Evolutionary conservation across 2,329 filamentous ascomycete species (phyloP), one percentile per base, ranked within the genome.

Genomic region (Apiospora sp.): DNA sequence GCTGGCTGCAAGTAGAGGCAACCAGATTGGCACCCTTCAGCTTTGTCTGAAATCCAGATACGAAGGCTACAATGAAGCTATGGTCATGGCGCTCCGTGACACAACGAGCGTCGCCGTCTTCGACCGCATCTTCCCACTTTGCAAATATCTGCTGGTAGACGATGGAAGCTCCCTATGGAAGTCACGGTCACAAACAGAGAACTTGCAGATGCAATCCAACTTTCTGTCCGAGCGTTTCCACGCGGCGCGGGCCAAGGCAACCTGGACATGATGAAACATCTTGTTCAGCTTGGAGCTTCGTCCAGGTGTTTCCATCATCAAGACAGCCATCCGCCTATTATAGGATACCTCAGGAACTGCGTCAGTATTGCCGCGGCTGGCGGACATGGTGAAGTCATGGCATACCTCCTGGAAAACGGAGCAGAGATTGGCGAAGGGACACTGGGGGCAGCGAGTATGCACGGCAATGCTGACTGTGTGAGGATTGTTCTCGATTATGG

Each of bases 241-340:
- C 34, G 34, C 10, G 58, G 30, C 10, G 58, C 61, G 3, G 6
- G 0, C 8, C 3, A 0, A 16, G 61, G 34, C 61, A 43, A 67
- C 10, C 61, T 67, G 27, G 61, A 16, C 34, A n/a, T 41, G 34
- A 67, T 67, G 61, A 67, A 67, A 16, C 41, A 67, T 34, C 30
- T 67, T 43, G 61, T 67, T 16, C 30, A 12, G 61, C 61, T 67
- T 41, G 61, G 61, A 43, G 14, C 30, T 24, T 34, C 30, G 12
- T 30, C 27, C 27, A 30, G 27, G 27, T 30, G 27, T 30, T 2
- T 30, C 27, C 4, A 30, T 30, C 27, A 30, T 4, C 27, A 30
- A 30, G 27, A 30, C 27, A 30, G 27, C 27, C 27, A 30, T 30
- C 27, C 4, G 27, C 27, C 14, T 13, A 16, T 41, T 30, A 30